These are phyloP conservation scores for Exophiala calicioides DNA, from an alignment of 2,329 filamentous ascomycete species.

Conservation along the genomic window DNA sequence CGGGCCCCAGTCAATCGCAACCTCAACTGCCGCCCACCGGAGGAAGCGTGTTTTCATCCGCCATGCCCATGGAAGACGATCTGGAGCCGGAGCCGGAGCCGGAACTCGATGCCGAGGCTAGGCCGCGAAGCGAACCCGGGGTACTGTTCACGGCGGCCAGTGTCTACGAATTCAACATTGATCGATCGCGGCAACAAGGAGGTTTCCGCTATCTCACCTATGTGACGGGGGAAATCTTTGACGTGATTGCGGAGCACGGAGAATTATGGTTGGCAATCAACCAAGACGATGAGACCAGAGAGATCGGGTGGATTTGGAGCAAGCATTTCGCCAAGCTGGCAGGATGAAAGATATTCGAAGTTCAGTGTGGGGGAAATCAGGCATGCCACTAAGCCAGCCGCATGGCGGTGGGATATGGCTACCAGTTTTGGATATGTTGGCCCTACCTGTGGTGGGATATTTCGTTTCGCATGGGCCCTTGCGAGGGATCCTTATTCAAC, in stretches of 20 bases:
- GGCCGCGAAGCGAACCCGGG: conserved; percentile 50
- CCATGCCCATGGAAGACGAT: conserved; percentile 75
- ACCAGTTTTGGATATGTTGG: not conserved
- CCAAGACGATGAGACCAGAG: conserved; percentile 78
- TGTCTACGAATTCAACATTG: conserved; percentile 96
- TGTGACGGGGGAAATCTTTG: conserved; percentile 89
- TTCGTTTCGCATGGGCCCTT: not conserved
- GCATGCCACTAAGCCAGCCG: too few relatives aligned
- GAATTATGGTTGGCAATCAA: conserved; percentile 98
- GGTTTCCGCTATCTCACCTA: conserved; percentile 97
- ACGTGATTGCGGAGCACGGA: conserved; percentile 93
- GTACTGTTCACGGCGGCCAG: conserved; percentile 90
- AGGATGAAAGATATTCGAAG: conserved; percentile 17
- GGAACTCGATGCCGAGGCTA: conserved; percentile 34
- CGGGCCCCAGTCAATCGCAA: conserved; percentile 54
- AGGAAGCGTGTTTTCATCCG: conserved; percentile 76
- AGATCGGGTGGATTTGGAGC: conserved; percentile 98
- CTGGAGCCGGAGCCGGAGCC: conserved; percentile 38
- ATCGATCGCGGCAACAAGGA: conserved; percentile 84
- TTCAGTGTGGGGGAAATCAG: too few relatives aligned
- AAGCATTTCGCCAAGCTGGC: conserved; percentile 80
- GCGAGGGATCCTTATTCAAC: not conserved
- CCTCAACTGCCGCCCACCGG: conserved; percentile 44
- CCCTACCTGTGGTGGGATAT: too few relatives aligned
- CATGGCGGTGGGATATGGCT: not conserved